These are phyloP conservation scores for Pouteria campechiana DNA, from an alignment of 179 eudicot genomes.

Conservation along the genomic window DNA sequence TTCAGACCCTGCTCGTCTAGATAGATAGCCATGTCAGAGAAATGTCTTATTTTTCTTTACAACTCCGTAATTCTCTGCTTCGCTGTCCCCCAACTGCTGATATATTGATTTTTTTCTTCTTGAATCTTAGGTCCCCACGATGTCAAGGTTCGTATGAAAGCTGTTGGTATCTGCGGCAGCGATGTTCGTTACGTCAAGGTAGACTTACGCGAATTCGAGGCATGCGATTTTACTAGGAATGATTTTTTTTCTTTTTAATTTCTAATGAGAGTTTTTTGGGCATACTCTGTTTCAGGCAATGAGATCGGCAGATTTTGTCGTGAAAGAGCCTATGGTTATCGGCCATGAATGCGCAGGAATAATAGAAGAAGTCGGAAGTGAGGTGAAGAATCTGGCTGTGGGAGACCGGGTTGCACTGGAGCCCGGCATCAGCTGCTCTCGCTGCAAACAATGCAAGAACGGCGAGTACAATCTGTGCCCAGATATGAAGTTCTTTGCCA, in stretches of 20 bases:
- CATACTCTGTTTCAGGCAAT: conserved; percentile 45
- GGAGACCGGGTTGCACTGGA: conserved; percentile 94
- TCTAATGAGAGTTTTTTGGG: not conserved
- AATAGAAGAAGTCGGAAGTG: conserved; percentile 78
- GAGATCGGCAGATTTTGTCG: conserved; percentile 69
- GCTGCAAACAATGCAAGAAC: conserved; percentile 61
- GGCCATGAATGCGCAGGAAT: conserved; percentile 97
- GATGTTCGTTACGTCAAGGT: conserved; percentile 97
- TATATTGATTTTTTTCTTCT: not conserved
- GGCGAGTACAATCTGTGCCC: conserved; percentile 86
- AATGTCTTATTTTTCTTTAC: not conserved
- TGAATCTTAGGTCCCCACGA: conserved; percentile 61
- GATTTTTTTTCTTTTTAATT: not conserved
- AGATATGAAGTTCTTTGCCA: conserved; percentile 93
- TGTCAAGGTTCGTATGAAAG: conserved; percentile 80
- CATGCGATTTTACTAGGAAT: too few species aligned
- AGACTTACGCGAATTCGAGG: too few species aligned
- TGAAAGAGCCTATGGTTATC: conserved; percentile 90
- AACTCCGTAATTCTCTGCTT: not conserved
- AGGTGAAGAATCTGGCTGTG: conserved; percentile 52
- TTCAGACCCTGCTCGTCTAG: too few species aligned
- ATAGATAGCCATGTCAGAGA: too few species aligned
- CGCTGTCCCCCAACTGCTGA: not conserved
- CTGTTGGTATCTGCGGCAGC: conserved; percentile 97
- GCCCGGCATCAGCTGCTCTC: conserved; percentile 88